phyloP scores from a whole-genome alignment of 2,329 filamentous ascomycete genomes.

The Pseudogymnoascus sp. region DNA sequence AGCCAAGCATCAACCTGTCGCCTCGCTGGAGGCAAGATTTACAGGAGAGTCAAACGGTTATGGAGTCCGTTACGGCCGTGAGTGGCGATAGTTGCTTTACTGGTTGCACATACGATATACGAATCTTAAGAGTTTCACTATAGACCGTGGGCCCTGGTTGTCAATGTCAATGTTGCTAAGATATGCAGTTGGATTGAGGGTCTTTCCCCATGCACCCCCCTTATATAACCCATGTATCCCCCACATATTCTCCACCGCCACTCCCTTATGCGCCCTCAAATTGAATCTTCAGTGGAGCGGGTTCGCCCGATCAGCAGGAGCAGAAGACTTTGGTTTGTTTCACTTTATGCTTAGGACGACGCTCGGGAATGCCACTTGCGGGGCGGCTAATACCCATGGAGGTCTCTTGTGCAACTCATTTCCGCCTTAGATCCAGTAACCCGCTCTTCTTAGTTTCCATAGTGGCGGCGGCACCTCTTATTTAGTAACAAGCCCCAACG shows the following conservation, averaged over 20 bases:
- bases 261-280: not conserved
- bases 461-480: not conserved
- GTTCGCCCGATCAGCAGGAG: not conserved
- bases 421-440: not conserved
- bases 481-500: not conserved
- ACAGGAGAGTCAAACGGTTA: not conserved
- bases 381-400: not conserved
- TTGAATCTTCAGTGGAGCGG: not conserved
- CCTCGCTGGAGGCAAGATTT: not conserved
- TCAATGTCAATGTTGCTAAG: not conserved
- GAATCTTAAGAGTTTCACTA: not conserved
- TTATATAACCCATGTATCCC: not conserved
- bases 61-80: not conserved
- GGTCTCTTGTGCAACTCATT: not conserved
- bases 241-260: not conserved
- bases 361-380: not conserved
- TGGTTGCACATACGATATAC: not conserved
- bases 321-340: not conserved
- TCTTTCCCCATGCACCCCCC: not conserved
- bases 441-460: not conserved
- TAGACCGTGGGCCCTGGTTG: not conserved
- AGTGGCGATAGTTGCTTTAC: not conserved
- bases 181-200: not conserved
- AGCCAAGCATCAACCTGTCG: not conserved
- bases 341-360: not conserved